Conservation (phyloP, 2,329 filamentous ascomycete species). For the Stemphylium beticola region DNA sequence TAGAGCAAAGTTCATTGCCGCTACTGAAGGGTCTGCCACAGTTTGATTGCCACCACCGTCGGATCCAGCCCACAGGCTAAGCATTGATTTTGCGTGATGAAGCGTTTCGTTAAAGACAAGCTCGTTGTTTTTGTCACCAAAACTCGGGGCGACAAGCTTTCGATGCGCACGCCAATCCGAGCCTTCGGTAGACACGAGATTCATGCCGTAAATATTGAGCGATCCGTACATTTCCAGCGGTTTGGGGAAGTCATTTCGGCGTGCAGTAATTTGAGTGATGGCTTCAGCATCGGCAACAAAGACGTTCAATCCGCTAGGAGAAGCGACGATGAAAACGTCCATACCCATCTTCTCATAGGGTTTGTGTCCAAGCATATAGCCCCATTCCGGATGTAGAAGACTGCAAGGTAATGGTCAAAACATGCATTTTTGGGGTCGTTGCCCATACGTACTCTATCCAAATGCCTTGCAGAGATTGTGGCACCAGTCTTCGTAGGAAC, state of each 20-base stretch:
- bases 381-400: constrained; percentile 65
- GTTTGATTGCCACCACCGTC: constrained; percentile 47
- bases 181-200: constrained; percentile 74
- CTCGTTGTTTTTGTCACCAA: constrained; percentile 77
- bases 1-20: constrained; percentile 69
- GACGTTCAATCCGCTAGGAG: constrained; percentile 61
- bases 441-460: constrained; percentile 64
- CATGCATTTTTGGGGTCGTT: neutral
- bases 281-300: constrained; percentile 69
- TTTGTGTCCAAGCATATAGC: constrained; percentile 62
- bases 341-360: constrained; percentile 64
- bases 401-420: constrained; percentile 42
- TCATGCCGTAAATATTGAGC: constrained; percentile 72
- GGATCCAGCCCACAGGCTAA: constrained; percentile 40
- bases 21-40: constrained; percentile 64
- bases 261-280: constrained; percentile 68
- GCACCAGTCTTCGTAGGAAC: constrained; percentile 60
- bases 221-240: constrained; percentile 65
- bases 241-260: constrained; percentile 75
- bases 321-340: constrained; percentile 70
- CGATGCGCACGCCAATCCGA: constrained; percentile 73
- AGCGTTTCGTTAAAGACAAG: constrained; percentile 70
- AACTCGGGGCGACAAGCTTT: constrained; percentile 72
- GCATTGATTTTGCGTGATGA: constrained; percentile 60
- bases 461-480: constrained; percentile 60